A percentile compares a stretch with the other conserved stretches of the same genome.
Conservation (phyloP, 1,139 yeast genomes). For the Nakaseomyces sp. region DNA sequence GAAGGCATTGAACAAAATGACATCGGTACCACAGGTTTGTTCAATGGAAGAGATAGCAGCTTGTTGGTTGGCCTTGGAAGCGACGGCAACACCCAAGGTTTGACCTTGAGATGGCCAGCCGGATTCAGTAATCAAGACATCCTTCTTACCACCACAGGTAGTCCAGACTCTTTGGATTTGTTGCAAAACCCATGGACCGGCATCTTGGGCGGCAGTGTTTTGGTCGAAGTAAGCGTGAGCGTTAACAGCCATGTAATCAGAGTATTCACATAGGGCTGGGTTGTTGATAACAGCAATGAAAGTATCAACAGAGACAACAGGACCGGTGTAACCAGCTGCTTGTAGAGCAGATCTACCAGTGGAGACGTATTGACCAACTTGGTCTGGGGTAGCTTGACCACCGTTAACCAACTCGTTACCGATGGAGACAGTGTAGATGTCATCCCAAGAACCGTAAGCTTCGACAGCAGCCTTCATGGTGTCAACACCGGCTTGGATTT, state of each 20-base stretch:
- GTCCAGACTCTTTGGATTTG: constrained; percentile 60
- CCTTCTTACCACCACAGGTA: constrained; percentile 54
- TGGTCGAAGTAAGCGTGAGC: constrained; percentile 80
- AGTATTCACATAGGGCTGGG: constrained; percentile 58
- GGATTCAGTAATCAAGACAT: constrained; percentile 59
- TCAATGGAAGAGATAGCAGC: constrained; percentile 52
- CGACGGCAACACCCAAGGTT: constrained; percentile 57
- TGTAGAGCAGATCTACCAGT: constrained; percentile 53
- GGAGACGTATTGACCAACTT: constrained; percentile 46
- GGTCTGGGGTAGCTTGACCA: constrained; percentile 51
- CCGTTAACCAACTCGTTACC: constrained; percentile 75
- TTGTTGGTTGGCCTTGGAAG: constrained; percentile 52
- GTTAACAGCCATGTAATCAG: constrained; percentile 75
- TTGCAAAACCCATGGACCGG: constrained; percentile 62
- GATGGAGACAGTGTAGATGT: constrained; percentile 61
- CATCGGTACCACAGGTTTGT: constrained; percentile 45
- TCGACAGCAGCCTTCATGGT: constrained; percentile 48
- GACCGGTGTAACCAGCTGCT: constrained; percentile 57
- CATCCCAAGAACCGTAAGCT: constrained; percentile 56
- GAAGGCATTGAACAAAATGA: constrained; percentile 60
- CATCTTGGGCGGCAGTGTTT: constrained; percentile 50
- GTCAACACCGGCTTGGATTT: constrained; percentile 45
- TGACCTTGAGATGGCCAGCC: constrained; percentile 78
- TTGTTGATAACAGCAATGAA: constrained; percentile 63
- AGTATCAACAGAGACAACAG: constrained; percentile 71